Percentiles rank a stretch among this genome's conserved stretches.
phyloP scores from a whole-genome alignment of 2,329 filamentous ascomycete genomes.

The Cladophialophora yegresii region DNA sequence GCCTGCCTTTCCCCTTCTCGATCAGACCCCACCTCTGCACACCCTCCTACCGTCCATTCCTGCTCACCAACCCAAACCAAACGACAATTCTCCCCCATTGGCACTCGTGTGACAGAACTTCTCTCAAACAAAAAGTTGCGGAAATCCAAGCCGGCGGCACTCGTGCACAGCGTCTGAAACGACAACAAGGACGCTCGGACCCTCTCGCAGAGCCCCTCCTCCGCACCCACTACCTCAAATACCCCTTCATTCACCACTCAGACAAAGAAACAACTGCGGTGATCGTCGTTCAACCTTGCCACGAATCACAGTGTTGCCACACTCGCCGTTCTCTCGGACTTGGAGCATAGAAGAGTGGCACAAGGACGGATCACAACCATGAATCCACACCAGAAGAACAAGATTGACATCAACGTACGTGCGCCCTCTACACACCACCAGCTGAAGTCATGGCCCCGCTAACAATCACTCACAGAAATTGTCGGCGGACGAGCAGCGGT shows the following conservation, averaged over 20 bases:
- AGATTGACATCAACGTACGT: constrained; percentile 80
- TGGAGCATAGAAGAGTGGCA: not conserved
- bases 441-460: not conserved
- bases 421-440: not conserved
- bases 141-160: not conserved
- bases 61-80: constrained; percentile 15
- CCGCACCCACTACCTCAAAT: not conserved
- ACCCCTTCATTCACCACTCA: not conserved
- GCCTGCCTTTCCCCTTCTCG: not conserved
- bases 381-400: constrained; percentile 98
- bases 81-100: constrained; percentile 11
- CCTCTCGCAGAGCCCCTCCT: constrained; percentile 6
- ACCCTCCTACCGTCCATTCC: not conserved
- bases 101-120: constrained; percentile 1
- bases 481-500: constrained; percentile 89
- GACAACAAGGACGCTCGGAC: constrained; percentile 9
- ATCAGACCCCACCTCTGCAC: constrained; percentile 14
- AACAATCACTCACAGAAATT: constrained; percentile 64
- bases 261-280: not conserved
- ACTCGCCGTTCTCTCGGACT: not conserved
- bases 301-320: not conserved
- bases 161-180: constrained; percentile 3
- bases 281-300: not conserved
- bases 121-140: not conserved
- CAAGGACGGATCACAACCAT: constrained; percentile 51